Evolutionary conservation across 1,284 basidiomycete species (phyloP).

Genomic region (Mycosarcoma maydis): DNA sequence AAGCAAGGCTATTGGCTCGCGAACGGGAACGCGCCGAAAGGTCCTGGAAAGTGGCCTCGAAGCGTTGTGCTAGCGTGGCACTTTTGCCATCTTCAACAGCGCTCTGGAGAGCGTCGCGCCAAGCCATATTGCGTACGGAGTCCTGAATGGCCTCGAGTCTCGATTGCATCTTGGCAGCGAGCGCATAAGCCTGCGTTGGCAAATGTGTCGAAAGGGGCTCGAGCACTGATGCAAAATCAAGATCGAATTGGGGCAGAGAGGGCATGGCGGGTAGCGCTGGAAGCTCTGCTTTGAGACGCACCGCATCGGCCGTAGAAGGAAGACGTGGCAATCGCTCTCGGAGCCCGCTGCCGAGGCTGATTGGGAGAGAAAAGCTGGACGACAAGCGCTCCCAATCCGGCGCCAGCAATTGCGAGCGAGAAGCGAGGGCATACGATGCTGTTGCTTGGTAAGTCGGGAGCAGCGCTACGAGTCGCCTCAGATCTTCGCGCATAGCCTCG

Average conservation of each 20-base stretch:
- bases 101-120: constrained; percentile 40
- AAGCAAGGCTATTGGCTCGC: constrained; percentile 42
- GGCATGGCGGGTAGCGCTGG: constrained; percentile 35
- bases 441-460: constrained; percentile 41
- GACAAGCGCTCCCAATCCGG: constrained; percentile 47
- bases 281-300: constrained; percentile 22
- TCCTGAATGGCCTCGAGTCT: constrained; percentile 53
- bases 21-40: constrained; percentile 30
- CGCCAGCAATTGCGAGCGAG: constrained; percentile 47
- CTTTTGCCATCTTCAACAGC: constrained; percentile 7
- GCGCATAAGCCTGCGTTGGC: constrained; percentile 29
- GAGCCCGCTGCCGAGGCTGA: constrained; percentile 33
- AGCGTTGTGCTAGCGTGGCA: constrained; percentile 19
- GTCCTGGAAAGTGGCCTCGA: constrained; percentile 38
- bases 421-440: constrained; percentile 45
- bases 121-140: constrained; percentile 47
- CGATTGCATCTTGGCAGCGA: constrained; percentile 48
- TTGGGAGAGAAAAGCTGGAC: constrained; percentile 36
- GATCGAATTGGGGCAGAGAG: constrained; percentile 34
- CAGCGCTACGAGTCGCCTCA: constrained; percentile 32
- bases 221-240: constrained; percentile 43
- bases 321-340: constrained; percentile 36
- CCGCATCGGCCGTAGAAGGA: constrained; percentile 35
- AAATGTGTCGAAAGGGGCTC: constrained; percentile 39
- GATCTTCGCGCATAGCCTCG: constrained; percentile 52